These are phyloP conservation scores for Fusarium sp. DNA, from an alignment of 2,329 filamentous ascomycete genomes.

Conservation along the genomic window DNA sequence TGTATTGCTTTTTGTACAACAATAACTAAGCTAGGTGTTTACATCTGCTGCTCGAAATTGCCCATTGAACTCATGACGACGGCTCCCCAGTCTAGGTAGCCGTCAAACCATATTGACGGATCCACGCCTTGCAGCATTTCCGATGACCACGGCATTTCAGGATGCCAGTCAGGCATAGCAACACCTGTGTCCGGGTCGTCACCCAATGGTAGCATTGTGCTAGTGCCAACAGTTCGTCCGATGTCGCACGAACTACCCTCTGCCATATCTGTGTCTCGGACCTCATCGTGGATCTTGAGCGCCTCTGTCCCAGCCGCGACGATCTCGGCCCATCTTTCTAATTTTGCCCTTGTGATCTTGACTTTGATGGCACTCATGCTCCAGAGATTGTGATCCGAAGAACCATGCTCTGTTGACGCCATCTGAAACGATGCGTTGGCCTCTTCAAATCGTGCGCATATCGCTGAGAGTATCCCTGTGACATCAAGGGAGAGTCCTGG, in stretches of 20 bases:
- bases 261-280: constrained; percentile 30
- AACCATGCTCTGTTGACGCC: constrained; percentile 43
- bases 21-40: too few species aligned
- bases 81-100: too few species aligned
- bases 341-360: constrained; percentile 54
- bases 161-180: too few species aligned
- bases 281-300: constrained; percentile 27
- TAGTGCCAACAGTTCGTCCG: too few species aligned
- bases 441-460: constrained; percentile 55
- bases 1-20: too few species aligned
- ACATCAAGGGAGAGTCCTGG: constrained; percentile 57
- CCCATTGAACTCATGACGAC: too few species aligned
- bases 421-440: constrained; percentile 49
- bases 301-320: constrained; percentile 49
- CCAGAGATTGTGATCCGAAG: constrained; percentile 56
- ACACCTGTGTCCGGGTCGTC: too few species aligned
- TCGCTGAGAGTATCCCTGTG: constrained; percentile 50
- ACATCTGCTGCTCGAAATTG: too few species aligned
- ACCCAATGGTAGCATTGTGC: too few species aligned
- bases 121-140: too few species aligned
- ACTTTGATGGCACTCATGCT: constrained; percentile 58
- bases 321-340: constrained; percentile 58
- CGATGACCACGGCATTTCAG: too few species aligned
- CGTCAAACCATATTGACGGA: too few species aligned
- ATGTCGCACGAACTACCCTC: background rate